Evolutionary conservation across 805 yeast species (phyloP).

Genomic region (Wickerhamomyces subpelliculosus): DNA sequence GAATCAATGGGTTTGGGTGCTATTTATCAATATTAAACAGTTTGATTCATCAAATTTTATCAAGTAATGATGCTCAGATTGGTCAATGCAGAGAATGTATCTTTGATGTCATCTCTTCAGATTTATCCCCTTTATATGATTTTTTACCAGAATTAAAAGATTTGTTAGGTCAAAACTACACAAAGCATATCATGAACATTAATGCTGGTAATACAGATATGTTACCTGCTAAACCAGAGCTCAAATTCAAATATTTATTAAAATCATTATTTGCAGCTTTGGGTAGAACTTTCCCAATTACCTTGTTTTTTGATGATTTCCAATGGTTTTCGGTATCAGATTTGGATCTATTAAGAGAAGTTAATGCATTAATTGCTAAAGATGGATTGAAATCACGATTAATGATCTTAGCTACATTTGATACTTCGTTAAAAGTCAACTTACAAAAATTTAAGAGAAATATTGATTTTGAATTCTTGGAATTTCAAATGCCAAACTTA

Average conservation of each 20-base stretch:
- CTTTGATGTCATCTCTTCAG: conserved; percentile 29
- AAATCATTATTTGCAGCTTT: conserved; percentile 35
- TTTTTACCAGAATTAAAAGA: conserved; percentile 39
- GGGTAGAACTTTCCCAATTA: conserved; percentile 32
- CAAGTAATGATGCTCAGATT: conserved; percentile 28
- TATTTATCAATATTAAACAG: conserved; percentile 32
- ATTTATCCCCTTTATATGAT: conserved; percentile 32
- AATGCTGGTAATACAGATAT: conserved; percentile 8
- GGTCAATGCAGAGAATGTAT: conserved; percentile 35
- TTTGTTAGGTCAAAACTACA: conserved; percentile 36
- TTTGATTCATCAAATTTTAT: conserved; percentile 34
- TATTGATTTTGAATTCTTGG: conserved; percentile 13
- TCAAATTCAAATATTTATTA: conserved; percentile 34
- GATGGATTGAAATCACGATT: conserved; percentile 19
- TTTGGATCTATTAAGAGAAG: conserved; percentile 20
- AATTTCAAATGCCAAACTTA: conserved; percentile 13
- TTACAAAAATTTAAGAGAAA: conserved; percentile 12
- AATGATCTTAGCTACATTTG: conserved; percentile 21
- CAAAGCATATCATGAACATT: conserved; percentile 17
- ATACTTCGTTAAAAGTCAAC: conserved; percentile 5
- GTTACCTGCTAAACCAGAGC: conserved; percentile 27
- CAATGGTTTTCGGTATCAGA: conserved; percentile 34
- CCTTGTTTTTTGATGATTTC: conserved; percentile 38
- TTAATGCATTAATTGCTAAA: conserved; percentile 19
- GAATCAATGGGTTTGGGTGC: conserved; percentile 29